Evolutionary conservation across 2,329 filamentous ascomycete species (phyloP).

Genomic region (Akanthomyces uredinophilus): DNA sequence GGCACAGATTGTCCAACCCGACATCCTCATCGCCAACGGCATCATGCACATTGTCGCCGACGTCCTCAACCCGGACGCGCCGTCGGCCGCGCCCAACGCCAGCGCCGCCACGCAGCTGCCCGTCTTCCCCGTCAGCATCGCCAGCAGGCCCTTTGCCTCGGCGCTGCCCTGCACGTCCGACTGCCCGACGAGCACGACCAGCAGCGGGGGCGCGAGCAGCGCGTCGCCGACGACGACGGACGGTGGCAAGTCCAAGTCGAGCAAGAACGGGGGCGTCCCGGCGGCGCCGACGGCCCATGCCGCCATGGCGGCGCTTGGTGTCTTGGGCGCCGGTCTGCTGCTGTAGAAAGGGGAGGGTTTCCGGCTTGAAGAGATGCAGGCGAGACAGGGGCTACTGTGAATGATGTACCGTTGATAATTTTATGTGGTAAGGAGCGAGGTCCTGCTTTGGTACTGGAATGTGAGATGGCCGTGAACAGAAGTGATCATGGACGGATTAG

Average conservation of each 20-base stretch:
- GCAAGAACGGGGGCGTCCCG: conserved; percentile 18
- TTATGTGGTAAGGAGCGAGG: not conserved
- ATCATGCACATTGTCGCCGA: conserved; percentile 55
- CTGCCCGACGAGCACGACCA: conserved; percentile 28
- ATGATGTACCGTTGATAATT: not conserved
- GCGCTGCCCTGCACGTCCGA: conserved; percentile 37
- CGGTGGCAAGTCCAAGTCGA: not conserved
- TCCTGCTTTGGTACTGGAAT: not conserved
- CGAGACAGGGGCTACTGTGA: not conserved
- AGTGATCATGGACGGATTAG: not conserved
- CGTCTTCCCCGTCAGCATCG: conserved; percentile 49
- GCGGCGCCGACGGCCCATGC: conserved; percentile 22
- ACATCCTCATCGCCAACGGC: conserved; percentile 52
- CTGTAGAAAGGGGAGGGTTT: not conserved
- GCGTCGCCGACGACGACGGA: conserved; percentile 18
- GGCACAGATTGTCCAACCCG: conserved; percentile 47
- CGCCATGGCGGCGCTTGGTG: conserved; percentile 26
- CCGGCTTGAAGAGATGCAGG: no score
- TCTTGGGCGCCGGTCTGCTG: conserved; percentile 24
- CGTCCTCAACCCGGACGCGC: conserved; percentile 41
- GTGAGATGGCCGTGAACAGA: no score
- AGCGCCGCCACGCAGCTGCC: conserved; percentile 37
- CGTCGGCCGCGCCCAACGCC: conserved; percentile 32
- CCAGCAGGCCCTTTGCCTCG: conserved; percentile 36
- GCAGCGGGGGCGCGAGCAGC: not conserved